Base-by-base conservation (phyloP, 2,329 filamentous ascomycete genomes). In the Aspergillus eucalypticola region DNA sequence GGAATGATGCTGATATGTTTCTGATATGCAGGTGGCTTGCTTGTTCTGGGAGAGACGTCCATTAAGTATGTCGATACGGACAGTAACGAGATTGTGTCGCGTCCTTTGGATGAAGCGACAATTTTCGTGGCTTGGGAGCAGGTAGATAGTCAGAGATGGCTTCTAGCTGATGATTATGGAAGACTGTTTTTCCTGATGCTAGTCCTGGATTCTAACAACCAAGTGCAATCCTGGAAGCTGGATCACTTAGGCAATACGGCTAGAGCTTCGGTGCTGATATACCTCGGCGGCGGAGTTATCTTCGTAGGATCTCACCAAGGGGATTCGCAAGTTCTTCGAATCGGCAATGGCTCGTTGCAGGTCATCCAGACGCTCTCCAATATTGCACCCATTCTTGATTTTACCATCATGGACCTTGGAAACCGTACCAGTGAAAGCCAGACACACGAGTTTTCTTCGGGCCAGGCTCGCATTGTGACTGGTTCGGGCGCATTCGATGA, bases 331-430 rank as follows among this genome's bases (percentile, higher is more conserved):
- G 83, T 98, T 8, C 84, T 95, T 51, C 82, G 81, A 52, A 84
- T 92, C 56, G 75, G 79, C 48, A 82, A 84, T 55, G 81, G 88
- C 32, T 83, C 82, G 0, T 81, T 93, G 60, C 81, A 88, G 51
- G 76, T 93, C 4, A 75, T 95, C 8, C 92, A 96, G 71, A 89
- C 86, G 0, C 82, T 96, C 58, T 80, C 86, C 3, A 99, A 96
- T 71, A 91, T 98, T 67, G 92, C 90, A 0, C 95, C 95, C 0
- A 90, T 99, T 44, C 79, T 98, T 41, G 95, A 99, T 73, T 97
- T 99, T 68, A 89, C 90, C 1, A 87, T 99, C 15, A 96, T 98
- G 92, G 95, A 98, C 70, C 90, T 98, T 83, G 94, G 93, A 0
- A 93, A 92, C 67, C 84, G 91, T 58, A 88, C 91, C 61, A 89